Evolutionary conservation across 768 basidiomycete genomes (phyloP), one percentile per base, ranked within the genome.

Genomic region (Tylopilus vinaceipallidus): DNA sequence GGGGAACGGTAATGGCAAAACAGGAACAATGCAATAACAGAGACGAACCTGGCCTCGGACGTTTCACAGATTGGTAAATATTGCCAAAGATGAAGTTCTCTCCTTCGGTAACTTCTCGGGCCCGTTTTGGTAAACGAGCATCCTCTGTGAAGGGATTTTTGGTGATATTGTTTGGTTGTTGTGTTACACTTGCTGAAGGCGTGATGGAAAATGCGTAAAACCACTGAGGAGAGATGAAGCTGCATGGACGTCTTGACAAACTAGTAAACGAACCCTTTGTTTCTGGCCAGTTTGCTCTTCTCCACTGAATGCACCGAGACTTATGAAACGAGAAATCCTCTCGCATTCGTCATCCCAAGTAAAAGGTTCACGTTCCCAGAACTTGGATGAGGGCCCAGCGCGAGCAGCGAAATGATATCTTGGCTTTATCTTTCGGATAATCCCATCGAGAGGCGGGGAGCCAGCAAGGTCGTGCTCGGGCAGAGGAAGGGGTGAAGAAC

Each of bases 341-440:
- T 75, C 78, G 23, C 73, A 72, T 44, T 86, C 83, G 30, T 84
- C 84, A 36, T 82, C 80, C 94, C 94, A 98, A 4, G 79, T 66
- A 63, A 86, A 95, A 1, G 97, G 95, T 51, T 98, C 94, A 45
- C 95, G 75, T 66, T 99, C 97, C 94, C 95, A 98, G 65, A 97
- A 99, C 45, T 77, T 78, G 0, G 88, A 77, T 13, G 80, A 78
- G n/a, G 75, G 69, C 0, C 83, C 82, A 13, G 80, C 82, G 9
- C 75, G 75, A 42, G 80, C 78, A 19, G 87, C 80, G 62, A 98
- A 91, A 59, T 95, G 84, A 71, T 99, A 99, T 42, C 90, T 80
- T 2, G 95, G 94, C 59, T 86, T 86, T 22, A 79, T 81, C 50
- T 76, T 78, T 22, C 75, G 73, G 30, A 88, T 73, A 2, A 85